Conservation (phyloP, 805 yeast species). For the Ascoidea rubescens region DNA sequence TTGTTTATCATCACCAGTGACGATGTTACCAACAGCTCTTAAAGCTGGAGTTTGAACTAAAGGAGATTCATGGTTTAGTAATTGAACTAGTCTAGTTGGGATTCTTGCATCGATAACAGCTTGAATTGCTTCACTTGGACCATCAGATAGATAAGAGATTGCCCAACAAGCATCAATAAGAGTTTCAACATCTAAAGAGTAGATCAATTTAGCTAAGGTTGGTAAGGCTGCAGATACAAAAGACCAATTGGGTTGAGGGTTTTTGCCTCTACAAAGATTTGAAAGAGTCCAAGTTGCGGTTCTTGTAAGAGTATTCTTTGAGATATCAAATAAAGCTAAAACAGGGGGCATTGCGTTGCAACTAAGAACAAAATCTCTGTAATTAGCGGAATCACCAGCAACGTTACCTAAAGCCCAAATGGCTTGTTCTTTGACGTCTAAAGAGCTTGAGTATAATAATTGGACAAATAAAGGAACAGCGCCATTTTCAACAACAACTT, state of each 20-base stretch:
- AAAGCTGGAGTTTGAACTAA: constrained; percentile 93
- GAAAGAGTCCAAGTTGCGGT: constrained; percentile 98
- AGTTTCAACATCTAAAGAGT: constrained; percentile 84
- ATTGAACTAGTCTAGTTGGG: constrained; percentile 86
- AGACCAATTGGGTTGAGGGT: constrained; percentile 93
- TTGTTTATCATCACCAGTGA: constrained; percentile 92
- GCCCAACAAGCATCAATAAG: constrained; percentile 99
- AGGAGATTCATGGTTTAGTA: constrained; percentile 71
- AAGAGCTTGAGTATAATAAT: constrained; percentile 63
- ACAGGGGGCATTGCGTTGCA: constrained; percentile 87
- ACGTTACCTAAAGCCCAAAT: constrained; percentile 99
- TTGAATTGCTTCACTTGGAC: constrained; percentile 84
- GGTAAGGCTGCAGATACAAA: constrained; percentile 81
- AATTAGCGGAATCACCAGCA: constrained; percentile 89
- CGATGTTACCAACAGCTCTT: constrained; percentile 95
- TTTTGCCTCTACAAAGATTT: constrained; percentile 91
- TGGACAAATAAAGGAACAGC: constrained; percentile 89
- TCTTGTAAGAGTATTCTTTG: constrained; percentile 82
- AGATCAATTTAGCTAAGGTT: constrained; percentile 79
- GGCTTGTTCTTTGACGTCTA: constrained; percentile 95
- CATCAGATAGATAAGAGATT: constrained; percentile 86
- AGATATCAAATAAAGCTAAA: constrained; percentile 58
- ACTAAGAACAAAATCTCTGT: constrained; percentile 77
- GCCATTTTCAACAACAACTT: constrained; percentile 79
- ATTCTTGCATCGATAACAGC: constrained; percentile 94